Percentiles rank a stretch among this genome's conserved stretches.
Evolutionary conservation across 371 early-diverging fungal genomes (phyloP).

Genomic region (Mortierella sp.): DNA sequence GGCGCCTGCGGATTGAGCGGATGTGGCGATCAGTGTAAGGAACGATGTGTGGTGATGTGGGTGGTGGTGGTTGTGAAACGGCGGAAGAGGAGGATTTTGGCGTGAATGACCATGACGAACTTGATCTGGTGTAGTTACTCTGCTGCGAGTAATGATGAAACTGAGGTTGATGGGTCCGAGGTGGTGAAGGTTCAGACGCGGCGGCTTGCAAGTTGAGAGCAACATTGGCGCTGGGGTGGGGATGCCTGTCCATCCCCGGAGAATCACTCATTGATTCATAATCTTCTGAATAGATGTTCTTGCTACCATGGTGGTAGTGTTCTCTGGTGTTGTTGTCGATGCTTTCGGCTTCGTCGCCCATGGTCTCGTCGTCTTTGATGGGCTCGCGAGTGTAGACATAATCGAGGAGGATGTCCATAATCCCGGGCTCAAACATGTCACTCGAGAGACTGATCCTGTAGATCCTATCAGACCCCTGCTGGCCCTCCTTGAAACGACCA

Average conservation of each 20-base stretch:
- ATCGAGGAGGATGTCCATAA: slow-evolving; percentile 44
- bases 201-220: slow-evolving; percentile 33
- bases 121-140: background rate
- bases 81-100: background rate
- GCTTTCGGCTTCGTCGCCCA: background rate
- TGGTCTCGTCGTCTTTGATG: background rate
- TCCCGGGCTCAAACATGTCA: slow-evolving; percentile 35
- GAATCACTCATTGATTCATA: background rate
- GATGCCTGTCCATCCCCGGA: background rate
- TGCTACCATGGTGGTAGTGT: background rate
- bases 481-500: slow-evolving; percentile 27
- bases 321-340: background rate
- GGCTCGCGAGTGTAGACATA: slow-evolving; percentile 41
- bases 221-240: slow-evolving; percentile 34
- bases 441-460: slow-evolving; percentile 32
- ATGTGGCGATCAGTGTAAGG: background rate
- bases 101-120: background rate
- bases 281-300: background rate
- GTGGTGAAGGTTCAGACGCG: slow-evolving; percentile 6
- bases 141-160: background rate
- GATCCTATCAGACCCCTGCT: slow-evolving; percentile 6
- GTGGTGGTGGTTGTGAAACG: background rate
- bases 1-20: background rate
- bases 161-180: background rate
- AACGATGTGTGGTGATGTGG: background rate